These are phyloP conservation scores for Ramichloridium luteum DNA, from an alignment of 2,329 filamentous ascomycete genomes.

Conservation along the genomic window DNA sequence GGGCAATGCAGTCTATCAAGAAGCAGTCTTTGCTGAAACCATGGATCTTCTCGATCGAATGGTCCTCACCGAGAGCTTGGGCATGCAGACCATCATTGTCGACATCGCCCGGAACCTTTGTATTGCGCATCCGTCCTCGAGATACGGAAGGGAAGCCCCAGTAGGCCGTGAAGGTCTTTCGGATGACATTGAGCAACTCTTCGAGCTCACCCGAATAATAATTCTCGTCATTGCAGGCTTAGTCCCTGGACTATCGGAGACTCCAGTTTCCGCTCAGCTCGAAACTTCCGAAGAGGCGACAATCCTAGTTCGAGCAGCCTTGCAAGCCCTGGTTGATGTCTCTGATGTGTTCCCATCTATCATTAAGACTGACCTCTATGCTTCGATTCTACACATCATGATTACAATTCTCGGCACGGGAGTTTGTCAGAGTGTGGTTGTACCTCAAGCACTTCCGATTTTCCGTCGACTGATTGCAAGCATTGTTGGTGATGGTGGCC, in stretches of 20 bases:
- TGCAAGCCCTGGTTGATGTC: conserved; percentile 84
- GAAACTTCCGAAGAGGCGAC: conserved; percentile 72
- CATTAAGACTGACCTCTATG: conserved; percentile 91
- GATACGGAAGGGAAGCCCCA: conserved; percentile 38
- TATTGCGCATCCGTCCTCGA: conserved; percentile 79
- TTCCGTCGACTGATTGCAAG: conserved; percentile 81
- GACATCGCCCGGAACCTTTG: conserved; percentile 86
- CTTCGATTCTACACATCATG: conserved; percentile 94
- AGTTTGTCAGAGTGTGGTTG: conserved; percentile 73
- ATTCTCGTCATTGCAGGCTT: conserved; percentile 82
- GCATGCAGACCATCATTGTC: conserved; percentile 84
- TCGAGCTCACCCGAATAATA: conserved; percentile 91
- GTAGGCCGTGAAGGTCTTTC: conserved; percentile 61
- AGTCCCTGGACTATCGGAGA: conserved; percentile 66
- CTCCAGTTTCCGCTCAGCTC: conserved; percentile 40
- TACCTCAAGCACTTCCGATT: conserved; percentile 80
- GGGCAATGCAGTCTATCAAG: conserved; percentile 90
- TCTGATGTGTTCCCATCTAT: conserved; percentile 92
- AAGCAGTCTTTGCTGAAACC: conserved; percentile 90
- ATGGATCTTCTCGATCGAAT: conserved; percentile 92
- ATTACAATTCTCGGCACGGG: conserved; percentile 82
- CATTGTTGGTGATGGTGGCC: conserved; percentile 40
- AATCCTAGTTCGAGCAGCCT: conserved; percentile 61
- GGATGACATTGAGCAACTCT: conserved; percentile 95
- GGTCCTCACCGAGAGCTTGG: conserved; percentile 77